Percentiles rank a stretch among this genome's conserved stretches.
Conservation (phyloP, 768 basidiomycete genomes). For the Lactarius deliciosus region DNA sequence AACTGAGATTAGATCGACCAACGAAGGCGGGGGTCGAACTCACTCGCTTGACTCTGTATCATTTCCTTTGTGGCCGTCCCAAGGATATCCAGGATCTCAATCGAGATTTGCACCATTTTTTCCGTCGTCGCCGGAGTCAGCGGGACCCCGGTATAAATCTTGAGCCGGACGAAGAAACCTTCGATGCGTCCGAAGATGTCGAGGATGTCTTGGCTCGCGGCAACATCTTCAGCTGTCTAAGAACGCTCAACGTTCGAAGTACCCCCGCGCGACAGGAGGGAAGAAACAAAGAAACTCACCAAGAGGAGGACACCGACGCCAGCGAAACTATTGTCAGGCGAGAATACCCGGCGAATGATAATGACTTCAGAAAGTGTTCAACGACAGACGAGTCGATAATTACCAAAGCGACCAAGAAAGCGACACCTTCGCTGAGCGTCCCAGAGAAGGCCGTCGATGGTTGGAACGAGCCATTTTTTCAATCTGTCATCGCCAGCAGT, state of each 20-base stretch:
- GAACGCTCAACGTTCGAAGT: not conserved
- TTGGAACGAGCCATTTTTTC: not conserved
- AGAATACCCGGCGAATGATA: not conserved
- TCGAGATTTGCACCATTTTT: no score
- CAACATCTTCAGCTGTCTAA: not conserved
- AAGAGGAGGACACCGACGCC: not conserved
- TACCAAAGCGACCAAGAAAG: no score
- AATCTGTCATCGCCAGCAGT: not conserved
- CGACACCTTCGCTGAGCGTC: not conserved
- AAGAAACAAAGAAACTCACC: not conserved
- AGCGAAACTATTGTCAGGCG: not conserved
- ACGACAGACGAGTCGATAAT: not conserved
- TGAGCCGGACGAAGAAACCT: not conserved
- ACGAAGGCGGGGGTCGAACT: no score
- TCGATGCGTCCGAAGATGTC: not conserved
- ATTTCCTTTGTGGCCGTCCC: not conserved
- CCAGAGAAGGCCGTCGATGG: not conserved
- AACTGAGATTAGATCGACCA: not conserved
- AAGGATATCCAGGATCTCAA: no score
- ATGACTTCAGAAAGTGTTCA: not conserved
- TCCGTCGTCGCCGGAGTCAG: not conserved
- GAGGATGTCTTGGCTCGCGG: not conserved
- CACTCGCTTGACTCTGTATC: not conserved
- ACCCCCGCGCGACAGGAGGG: not conserved
- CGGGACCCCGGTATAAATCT: not conserved